Percentiles rank a stretch among this genome's conserved stretches.
Evolutionary conservation across 73 alveolate species (phyloP).

Genomic region (Breviolum minutum): DNA sequence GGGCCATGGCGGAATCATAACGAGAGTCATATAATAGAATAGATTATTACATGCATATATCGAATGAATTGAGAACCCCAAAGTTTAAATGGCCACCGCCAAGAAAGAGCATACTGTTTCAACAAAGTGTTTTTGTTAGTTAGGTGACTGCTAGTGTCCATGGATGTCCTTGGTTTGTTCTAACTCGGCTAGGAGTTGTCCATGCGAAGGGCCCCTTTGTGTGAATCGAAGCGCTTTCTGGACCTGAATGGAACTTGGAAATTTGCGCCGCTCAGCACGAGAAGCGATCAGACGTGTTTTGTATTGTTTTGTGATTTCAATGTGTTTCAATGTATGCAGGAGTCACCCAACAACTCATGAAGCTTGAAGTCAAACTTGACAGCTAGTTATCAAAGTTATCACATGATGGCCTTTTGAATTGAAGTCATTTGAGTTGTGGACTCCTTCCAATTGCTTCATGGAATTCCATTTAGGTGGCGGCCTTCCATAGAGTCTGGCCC

Average conservation of each 20-base stretch:
- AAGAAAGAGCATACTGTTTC: not conserved
- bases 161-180: not conserved
- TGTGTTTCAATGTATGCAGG: no score
- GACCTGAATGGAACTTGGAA: slow-evolving; percentile 56
- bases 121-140: not conserved
- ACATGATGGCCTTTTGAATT: no score
- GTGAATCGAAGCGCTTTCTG: slow-evolving; percentile 27
- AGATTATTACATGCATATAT: not conserved
- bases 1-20: not conserved
- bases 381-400: no score
- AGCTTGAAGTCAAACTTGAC: no score
- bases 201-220: slow-evolving; percentile 25
- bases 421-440: no score
- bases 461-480: not conserved
- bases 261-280: slow-evolving; percentile 26
- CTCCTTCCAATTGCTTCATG: not conserved
- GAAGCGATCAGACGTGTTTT: not conserved
- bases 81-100: no score
- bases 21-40: not conserved
- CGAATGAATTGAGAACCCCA: not conserved
- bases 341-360: no score
- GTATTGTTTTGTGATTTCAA: no score
- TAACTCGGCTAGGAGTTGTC: slow-evolving; percentile 8
- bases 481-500: not conserved
- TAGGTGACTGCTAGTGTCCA: not conserved